Evolutionary conservation across 108 stramenopile species (phyloP).

Genomic region (Nannochloropsis salina): DNA sequence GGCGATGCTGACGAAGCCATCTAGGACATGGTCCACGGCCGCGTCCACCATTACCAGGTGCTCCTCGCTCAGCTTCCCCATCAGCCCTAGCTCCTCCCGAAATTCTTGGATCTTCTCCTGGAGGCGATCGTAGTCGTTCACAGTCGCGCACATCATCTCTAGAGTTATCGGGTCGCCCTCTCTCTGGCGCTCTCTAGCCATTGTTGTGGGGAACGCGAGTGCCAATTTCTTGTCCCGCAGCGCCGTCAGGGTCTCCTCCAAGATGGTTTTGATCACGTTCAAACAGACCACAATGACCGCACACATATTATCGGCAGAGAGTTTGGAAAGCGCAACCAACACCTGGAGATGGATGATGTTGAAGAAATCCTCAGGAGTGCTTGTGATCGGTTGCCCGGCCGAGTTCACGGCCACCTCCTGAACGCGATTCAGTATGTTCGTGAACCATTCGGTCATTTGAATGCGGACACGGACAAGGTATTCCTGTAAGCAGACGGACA

Average conservation of each 20-base stretch:
- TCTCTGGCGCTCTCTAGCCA: neutral
- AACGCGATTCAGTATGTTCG: neutral
- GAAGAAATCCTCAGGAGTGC: neutral
- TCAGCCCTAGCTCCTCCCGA: neutral
- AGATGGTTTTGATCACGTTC: neutral
- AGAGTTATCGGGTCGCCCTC: neutral
- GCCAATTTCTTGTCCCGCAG: neutral
- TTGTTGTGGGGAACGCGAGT: neutral
- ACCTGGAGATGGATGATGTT: conserved; percentile 17
- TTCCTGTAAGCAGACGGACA: neutral
- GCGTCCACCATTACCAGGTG: conserved; percentile 1
- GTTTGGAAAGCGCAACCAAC: neutral
- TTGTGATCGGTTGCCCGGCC: conserved; percentile 9
- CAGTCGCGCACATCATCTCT: conserved; percentile 13
- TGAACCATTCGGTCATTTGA: conserved; percentile 15
- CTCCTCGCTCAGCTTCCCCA: neutral
- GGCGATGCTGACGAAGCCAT: neutral
- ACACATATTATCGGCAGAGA: neutral
- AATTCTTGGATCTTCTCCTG: conserved; percentile 20
- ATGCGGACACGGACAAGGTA: neutral
- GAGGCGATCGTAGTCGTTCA: conserved; percentile 11
- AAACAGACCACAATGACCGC: neutral
- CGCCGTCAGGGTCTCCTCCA: neutral
- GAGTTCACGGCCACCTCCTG: conserved; percentile 7
- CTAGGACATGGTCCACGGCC: neutral